Evolutionary conservation across 2,329 filamentous ascomycete species (phyloP).

Genomic region (Biscogniauxia sp.): DNA sequence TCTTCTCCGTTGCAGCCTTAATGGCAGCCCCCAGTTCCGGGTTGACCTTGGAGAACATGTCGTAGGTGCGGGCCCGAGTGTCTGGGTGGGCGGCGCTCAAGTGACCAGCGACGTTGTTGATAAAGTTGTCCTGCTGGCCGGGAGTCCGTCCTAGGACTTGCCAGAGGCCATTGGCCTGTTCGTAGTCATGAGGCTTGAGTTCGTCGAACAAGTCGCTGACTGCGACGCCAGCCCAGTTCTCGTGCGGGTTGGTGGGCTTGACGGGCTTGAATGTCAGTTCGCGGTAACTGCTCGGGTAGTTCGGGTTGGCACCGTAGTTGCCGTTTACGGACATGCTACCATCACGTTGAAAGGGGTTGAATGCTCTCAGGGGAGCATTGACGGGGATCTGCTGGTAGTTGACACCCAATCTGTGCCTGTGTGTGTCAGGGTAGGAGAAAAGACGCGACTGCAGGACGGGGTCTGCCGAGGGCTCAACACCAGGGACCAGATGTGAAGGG

Average conservation of each 20-base stretch:
- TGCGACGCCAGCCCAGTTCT: constrained; percentile 47
- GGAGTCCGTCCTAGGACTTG: constrained; percentile 43
- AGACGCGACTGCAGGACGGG: constrained; percentile 66
- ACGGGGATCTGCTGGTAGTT: constrained; percentile 59
- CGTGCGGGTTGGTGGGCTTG: constrained; percentile 42
- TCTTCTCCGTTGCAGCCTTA: constrained; percentile 50
- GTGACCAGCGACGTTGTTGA: constrained; percentile 58
- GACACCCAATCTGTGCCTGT: constrained; percentile 53
- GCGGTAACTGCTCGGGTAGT: constrained; percentile 50
- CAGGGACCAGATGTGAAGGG: constrained; percentile 63
- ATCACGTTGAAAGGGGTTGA: constrained; percentile 68
- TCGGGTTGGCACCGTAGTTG: constrained; percentile 58
- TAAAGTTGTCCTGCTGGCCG: constrained; percentile 61
- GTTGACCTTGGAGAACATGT: constrained; percentile 60
- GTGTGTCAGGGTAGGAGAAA: constrained; percentile 68
- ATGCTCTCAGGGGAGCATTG: constrained; percentile 47
- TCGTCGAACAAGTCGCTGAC: constrained; percentile 44
- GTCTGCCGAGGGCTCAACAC: constrained; percentile 67
- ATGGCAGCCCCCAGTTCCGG: constrained; percentile 51
- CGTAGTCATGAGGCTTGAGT: constrained; percentile 48
- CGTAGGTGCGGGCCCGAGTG: constrained; percentile 57
- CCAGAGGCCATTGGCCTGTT: constrained; percentile 43
- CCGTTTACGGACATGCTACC: constrained; percentile 66
- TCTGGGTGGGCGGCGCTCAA: constrained; percentile 51
- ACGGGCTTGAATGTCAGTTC: constrained; percentile 42